A percentile compares a stretch with the other conserved stretches of the same genome.
Conservation (phyloP, 805 yeast genomes). For the Lipomyces japonicus region DNA sequence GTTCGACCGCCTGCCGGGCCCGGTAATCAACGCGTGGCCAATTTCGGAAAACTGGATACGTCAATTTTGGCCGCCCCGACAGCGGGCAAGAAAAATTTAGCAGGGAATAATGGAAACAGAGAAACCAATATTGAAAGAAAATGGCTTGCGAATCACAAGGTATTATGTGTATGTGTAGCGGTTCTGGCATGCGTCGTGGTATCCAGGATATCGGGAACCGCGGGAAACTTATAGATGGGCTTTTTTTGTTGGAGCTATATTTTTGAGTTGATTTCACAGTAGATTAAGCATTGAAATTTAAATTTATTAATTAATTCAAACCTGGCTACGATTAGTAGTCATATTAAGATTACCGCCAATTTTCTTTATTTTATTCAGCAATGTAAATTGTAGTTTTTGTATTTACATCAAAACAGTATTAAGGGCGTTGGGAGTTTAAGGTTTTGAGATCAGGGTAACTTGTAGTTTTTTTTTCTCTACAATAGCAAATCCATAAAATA, state of each 20-base stretch:
- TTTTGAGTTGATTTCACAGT: background rate
- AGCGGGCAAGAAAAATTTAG: background rate
- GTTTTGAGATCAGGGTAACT: no score
- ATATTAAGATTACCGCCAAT: no score
- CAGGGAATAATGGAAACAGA: background rate
- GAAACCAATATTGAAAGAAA: background rate
- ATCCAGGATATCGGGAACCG: constrained; percentile 1
- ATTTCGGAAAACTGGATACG: constrained; percentile 4
- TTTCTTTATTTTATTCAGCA: no score
- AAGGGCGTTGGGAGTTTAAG: no score
- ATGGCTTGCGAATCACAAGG: constrained; percentile 10
- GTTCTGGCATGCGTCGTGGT: constrained; percentile 11
- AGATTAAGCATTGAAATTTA: background rate
- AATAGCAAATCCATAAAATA: background rate
- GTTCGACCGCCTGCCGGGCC: background rate
- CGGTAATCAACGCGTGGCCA: background rate
- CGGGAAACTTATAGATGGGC: background rate
- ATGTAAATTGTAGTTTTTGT: no score
- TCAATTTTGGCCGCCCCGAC: constrained; percentile 6
- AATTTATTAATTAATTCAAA: background rate
- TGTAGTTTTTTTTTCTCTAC: background rate
- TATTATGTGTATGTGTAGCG: constrained; percentile 9
- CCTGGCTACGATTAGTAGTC: no score
- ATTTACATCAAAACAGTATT: no score
- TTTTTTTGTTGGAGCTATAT: no score